A percentile compares a stretch with the other conserved stretches of the same genome.
phyloP scores from a whole-genome alignment of 202 grass and related monocot species.

The Setaria viridis region DNA sequence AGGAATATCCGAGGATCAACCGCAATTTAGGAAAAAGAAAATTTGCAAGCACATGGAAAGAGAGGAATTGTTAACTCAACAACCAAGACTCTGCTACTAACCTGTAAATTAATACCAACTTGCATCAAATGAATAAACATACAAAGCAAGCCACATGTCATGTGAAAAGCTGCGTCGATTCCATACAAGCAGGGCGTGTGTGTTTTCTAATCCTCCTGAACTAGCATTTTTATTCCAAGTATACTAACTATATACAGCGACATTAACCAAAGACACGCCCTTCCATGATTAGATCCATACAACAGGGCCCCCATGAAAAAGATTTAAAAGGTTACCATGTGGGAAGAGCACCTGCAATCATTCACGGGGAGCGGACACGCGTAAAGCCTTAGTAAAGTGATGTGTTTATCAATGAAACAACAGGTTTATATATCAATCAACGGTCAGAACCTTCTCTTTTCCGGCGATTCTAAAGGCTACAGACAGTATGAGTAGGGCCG shows the following conservation, averaged over 20 bases:
- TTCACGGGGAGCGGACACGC: slow-evolving; percentile 40
- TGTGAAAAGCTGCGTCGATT: slow-evolving; percentile 51
- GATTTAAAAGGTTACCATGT: slow-evolving; percentile 45
- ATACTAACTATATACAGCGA: not conserved
- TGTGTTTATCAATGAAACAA: slow-evolving; percentile 5
- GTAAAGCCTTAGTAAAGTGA: slow-evolving; percentile 40
- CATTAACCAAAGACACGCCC: slow-evolving; percentile 40
- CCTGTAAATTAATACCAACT: slow-evolving; percentile 39
- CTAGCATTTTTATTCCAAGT: slow-evolving; percentile 25
- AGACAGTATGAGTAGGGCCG: not conserved
- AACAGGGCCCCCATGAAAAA: slow-evolving; percentile 30
- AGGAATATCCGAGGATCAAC: not conserved
- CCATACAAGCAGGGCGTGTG: slow-evolving; percentile 18
- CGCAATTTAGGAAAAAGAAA: slow-evolving; percentile 12
- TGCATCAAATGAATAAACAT: slow-evolving; percentile 38
- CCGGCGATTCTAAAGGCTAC: slow-evolving; percentile 1
- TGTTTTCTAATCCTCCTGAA: slow-evolving; percentile 24
- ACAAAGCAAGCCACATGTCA: slow-evolving; percentile 48
- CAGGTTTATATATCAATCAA: slow-evolving; percentile 34
- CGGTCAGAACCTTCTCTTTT: slow-evolving; percentile 44
- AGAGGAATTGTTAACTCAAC: slow-evolving; percentile 41
- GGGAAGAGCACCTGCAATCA: slow-evolving; percentile 57
- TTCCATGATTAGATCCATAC: slow-evolving; percentile 65
- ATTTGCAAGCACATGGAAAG: slow-evolving; percentile 38
- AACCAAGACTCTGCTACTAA: slow-evolving; percentile 46